These are phyloP conservation scores for Solanum etuberosum DNA, from an alignment of 257 asterid species.

Conservation along the genomic window DNA sequence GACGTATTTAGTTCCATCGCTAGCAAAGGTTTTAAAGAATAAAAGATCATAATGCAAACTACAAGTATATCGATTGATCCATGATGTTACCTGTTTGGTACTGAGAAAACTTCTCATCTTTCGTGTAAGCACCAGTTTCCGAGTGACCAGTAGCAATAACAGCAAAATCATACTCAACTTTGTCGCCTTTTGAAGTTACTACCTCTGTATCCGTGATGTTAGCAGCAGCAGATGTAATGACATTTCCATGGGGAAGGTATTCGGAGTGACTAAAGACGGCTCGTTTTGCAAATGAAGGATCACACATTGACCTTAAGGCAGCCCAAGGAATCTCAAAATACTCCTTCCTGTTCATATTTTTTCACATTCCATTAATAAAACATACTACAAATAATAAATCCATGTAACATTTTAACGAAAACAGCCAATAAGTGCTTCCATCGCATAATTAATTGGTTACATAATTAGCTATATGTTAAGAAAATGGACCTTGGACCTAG, in stretches of 20 bases:
- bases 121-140: background rate
- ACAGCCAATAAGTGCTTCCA: background rate
- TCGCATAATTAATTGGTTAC: background rate
- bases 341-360: slow-evolving; percentile 7
- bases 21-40: background rate
- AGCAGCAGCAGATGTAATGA: slow-evolving; percentile 2
- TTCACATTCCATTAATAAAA: background rate
- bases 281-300: slow-evolving; percentile 11
- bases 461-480: background rate
- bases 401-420: background rate
- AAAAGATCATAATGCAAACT: background rate
- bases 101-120: slow-evolving; percentile 2
- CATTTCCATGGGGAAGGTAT: slow-evolving; percentile 5
- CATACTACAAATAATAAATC: background rate
- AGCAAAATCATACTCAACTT: slow-evolving; percentile 2
- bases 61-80: background rate
- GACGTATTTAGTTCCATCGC: background rate
- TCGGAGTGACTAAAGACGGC: slow-evolving; percentile 1
- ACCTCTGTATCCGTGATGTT: slow-evolving; percentile 4
- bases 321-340: slow-evolving; percentile 12
- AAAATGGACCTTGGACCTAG: background rate
- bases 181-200: background rate
- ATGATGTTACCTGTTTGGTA: slow-evolving; percentile 2
- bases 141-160: slow-evolving; percentile 8
- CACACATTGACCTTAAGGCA: slow-evolving; percentile 8